These are phyloP conservation scores for Gossypium davidsonii DNA, from an alignment of 441 rosid species.

Conservation along the genomic window DNA sequence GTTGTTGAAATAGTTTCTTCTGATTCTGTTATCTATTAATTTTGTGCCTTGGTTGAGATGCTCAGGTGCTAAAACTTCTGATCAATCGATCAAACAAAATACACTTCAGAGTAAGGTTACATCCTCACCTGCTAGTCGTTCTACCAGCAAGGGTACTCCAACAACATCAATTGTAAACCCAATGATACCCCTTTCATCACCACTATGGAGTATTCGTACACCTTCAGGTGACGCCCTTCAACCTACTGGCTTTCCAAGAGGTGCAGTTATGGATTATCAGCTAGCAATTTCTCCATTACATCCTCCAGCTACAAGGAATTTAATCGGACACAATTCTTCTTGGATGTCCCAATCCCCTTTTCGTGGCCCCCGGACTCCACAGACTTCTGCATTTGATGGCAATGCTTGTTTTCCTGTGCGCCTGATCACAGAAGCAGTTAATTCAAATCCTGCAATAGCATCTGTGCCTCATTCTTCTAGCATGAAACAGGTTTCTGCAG, in stretches of 20 bases:
- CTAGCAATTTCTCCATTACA: constrained; percentile 58
- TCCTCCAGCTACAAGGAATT: constrained; percentile 54
- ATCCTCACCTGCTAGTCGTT: constrained; percentile 47
- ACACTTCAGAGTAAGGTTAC: constrained; percentile 41
- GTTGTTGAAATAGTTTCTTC: constrained; percentile 2
- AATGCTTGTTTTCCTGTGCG: constrained; percentile 51
- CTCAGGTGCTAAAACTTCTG: constrained; percentile 43
- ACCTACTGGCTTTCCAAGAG: constrained; percentile 54
- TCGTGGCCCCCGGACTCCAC: constrained; percentile 71
- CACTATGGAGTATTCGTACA: constrained; percentile 74
- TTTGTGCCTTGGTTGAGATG: constrained; percentile 18
- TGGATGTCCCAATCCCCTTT: constrained; percentile 80
- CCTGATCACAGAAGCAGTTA: constrained; percentile 54
- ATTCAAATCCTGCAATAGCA: constrained; percentile 49
- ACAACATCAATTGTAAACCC: constrained; percentile 44
- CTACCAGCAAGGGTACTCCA: constrained; percentile 51
- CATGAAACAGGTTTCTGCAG: constrained; percentile 36
- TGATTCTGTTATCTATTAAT: constrained; percentile 3
- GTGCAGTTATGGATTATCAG: constrained; percentile 56
- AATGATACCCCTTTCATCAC: constrained; percentile 73
- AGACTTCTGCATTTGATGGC: constrained; percentile 49
- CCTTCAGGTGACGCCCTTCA: constrained; percentile 55
- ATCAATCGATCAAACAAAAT: constrained; percentile 50
- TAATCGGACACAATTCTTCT: constrained; percentile 51
- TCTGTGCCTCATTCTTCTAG: constrained; percentile 41